Evolutionary conservation across 192 early-diverging fungal genomes (phyloP).

Genomic region (Gryganskiella cystojenkinii): DNA sequence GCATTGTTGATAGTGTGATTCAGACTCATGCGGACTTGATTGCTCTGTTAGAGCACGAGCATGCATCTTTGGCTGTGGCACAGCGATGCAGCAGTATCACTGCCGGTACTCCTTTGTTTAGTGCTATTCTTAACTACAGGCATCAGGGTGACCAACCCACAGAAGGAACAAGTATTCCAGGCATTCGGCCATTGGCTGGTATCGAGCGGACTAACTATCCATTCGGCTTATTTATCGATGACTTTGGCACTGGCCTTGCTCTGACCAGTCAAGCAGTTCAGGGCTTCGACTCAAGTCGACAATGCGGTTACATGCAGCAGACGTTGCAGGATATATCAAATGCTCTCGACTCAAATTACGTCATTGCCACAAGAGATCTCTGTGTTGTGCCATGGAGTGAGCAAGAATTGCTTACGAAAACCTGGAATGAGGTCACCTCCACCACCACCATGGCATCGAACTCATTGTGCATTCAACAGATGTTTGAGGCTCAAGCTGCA

Average conservation of each 20-base stretch:
- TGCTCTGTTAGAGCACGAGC: slow-evolving; percentile 18
- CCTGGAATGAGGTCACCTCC: not conserved
- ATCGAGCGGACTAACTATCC: slow-evolving; percentile 20
- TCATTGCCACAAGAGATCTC: not conserved
- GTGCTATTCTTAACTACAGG: slow-evolving; percentile 9
- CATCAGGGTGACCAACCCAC: too few relatives aligned
- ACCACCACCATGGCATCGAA: too few relatives aligned
- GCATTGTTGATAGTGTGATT: slow-evolving; percentile 1
- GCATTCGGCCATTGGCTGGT: not conserved
- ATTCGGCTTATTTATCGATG: slow-evolving; percentile 1
- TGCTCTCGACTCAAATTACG: not conserved
- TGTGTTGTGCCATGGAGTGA: not conserved
- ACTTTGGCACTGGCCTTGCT: not conserved
- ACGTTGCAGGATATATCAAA: not conserved
- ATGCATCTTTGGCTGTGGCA: slow-evolving; percentile 13
- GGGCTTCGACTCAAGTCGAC: not conserved
- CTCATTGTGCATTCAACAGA: slow-evolving; percentile 3
- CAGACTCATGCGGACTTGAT: not conserved
- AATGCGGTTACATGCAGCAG: slow-evolving; percentile 11
- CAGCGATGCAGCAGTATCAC: slow-evolving; percentile 15
- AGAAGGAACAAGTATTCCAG: not conserved
- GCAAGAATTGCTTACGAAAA: not conserved
- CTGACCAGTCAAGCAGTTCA: slow-evolving; percentile 6
- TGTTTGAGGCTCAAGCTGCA: slow-evolving; percentile 1
- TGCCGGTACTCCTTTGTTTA: slow-evolving; percentile 2